Evolutionary conservation across 2,329 filamentous ascomycete species (phyloP).

Genomic region (Dendryphion nanum): DNA sequence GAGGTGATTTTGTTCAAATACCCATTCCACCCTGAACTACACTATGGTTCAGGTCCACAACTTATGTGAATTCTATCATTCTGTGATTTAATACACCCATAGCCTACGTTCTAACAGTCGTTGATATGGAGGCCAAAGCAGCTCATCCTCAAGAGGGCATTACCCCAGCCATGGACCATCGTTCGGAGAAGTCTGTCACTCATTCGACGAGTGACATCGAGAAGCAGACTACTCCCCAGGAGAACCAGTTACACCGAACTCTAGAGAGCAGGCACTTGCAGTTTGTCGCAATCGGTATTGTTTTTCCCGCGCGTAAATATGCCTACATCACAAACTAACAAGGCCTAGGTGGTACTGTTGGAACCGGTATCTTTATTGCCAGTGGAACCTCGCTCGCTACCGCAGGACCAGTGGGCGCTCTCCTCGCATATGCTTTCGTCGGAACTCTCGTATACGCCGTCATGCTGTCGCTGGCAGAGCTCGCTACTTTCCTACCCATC

Average conservation of each 20-base stretch:
- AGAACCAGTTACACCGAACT: slow-evolving; percentile 34
- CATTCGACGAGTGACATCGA: slow-evolving; percentile 33
- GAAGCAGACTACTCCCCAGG: slow-evolving; percentile 28
- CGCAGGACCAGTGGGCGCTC: slow-evolving; percentile 49
- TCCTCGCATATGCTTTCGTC: slow-evolving; percentile 51
- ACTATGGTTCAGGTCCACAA: too few species aligned
- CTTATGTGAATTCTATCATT: too few species aligned
- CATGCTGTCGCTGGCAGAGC: slow-evolving; percentile 65
- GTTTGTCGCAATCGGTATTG: slow-evolving; percentile 39
- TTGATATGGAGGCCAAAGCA: too few species aligned
- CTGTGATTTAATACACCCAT: too few species aligned
- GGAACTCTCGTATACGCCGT: slow-evolving; percentile 72
- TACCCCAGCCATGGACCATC: slow-evolving; percentile 25
- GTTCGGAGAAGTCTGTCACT: slow-evolving; percentile 29
- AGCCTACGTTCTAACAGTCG: too few species aligned
- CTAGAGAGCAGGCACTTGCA: slow-evolving; percentile 38
- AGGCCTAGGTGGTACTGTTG: slow-evolving; percentile 42
- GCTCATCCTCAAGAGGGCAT: too few species aligned
- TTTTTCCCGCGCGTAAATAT: slow-evolving; percentile 6
- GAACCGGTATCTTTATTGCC: slow-evolving; percentile 56
- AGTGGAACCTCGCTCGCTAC: slow-evolving; percentile 48
- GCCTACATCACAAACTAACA: neutral
- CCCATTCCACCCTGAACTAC: neutral
- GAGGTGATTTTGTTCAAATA: too few species aligned
- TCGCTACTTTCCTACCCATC: slow-evolving; percentile 76